Conservation (phyloP, 2,329 filamentous ascomycete species). For the Ceratocystis destructans region DNA sequence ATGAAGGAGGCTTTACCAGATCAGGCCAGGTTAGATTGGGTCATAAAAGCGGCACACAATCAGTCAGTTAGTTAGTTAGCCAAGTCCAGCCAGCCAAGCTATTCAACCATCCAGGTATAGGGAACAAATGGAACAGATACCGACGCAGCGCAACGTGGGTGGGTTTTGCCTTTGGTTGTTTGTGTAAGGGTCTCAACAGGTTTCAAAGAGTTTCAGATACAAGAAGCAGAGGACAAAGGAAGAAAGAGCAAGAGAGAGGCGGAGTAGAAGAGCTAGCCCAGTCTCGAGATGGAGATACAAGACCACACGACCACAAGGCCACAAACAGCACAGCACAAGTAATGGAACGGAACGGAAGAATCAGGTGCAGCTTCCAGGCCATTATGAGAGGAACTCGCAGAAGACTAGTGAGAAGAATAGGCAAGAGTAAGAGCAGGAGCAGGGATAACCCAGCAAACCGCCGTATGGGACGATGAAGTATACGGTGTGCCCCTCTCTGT, state of each 20-base stretch:
- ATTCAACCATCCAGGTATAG: too few relatives aligned
- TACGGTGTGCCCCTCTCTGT: neutral
- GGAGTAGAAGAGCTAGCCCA: neutral
- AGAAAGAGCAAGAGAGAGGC: neutral
- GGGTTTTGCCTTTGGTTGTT: neutral
- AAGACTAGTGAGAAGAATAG: neutral
- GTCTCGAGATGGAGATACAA: neutral
- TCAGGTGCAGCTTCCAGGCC: too few relatives aligned
- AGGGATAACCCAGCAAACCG: neutral
- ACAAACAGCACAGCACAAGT: neutral
- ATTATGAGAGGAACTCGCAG: neutral
- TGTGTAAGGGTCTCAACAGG: slow-evolving; percentile 6
- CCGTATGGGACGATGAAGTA: neutral
- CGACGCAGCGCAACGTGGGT: neutral
- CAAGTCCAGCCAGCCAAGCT: neutral
- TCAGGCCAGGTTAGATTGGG: neutral
- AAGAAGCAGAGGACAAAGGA: neutral
- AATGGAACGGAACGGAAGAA: too few relatives aligned
- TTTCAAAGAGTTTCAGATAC: neutral
- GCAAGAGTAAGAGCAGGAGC: neutral
- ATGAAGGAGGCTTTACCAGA: neutral
- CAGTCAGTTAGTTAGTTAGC: neutral
- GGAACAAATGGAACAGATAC: too few relatives aligned
- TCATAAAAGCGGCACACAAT: neutral
- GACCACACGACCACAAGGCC: neutral